A percentile compares a stretch with the other conserved stretches of the same genome.
These are phyloP conservation scores for Coffea humblotiana DNA, from an alignment of 305 asterid genomes.

Conservation along the genomic window DNA sequence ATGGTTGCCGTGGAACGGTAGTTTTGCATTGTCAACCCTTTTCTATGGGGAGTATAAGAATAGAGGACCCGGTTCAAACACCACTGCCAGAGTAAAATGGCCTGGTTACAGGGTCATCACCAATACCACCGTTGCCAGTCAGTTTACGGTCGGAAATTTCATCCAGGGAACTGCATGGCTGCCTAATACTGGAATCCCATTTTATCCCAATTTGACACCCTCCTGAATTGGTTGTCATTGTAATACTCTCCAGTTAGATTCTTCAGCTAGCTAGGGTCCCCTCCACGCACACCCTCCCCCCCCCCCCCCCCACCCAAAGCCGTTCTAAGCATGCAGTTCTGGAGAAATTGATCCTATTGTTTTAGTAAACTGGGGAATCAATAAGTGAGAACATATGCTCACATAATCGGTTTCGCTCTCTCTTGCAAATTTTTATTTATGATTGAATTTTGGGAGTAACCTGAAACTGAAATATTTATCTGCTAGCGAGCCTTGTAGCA, in stretches of 20 bases:
- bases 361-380: background rate
- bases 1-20: conserved; percentile 73
- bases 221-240: conserved; percentile 9
- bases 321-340: background rate
- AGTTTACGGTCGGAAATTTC: conserved; percentile 64
- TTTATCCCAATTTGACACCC: conserved; percentile 62
- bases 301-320: too few relatives aligned
- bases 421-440: background rate
- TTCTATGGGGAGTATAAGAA: conserved; percentile 83
- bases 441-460: background rate
- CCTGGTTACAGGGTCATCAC: conserved; percentile 72
- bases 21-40: conserved; percentile 52
- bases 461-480: too few relatives aligned
- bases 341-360: background rate
- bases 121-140: conserved; percentile 59
- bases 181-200: conserved; percentile 50
- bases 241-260: too few relatives aligned
- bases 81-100: conserved; percentile 70
- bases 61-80: conserved; percentile 85
- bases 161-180: conserved; percentile 69
- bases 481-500: too few relatives aligned
- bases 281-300: too few relatives aligned
- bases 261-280: too few relatives aligned
- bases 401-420: background rate
- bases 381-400: background rate